phyloP scores from a whole-genome alignment of 768 basidiomycete genomes.

The Boletus tomentosulus region DNA sequence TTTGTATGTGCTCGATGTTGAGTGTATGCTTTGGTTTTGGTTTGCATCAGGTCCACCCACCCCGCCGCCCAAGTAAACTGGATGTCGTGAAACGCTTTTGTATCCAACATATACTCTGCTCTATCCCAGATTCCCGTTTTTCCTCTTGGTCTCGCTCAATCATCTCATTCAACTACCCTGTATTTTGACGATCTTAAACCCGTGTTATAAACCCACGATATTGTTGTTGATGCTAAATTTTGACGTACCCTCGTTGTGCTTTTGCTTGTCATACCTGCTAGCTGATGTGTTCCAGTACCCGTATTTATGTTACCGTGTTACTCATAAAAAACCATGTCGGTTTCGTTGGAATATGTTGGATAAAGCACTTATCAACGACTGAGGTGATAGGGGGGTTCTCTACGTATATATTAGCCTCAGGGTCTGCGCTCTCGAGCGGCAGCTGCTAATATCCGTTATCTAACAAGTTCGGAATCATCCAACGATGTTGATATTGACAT shows the following conservation, averaged over 20 bases:
- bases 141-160: background rate
- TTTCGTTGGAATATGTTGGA: background rate
- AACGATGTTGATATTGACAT: background rate
- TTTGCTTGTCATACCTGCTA: background rate
- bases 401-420: too few relatives aligned
- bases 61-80: slow-evolving; percentile 3
- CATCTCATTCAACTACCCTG: background rate
- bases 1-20: background rate
- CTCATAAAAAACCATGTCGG: background rate
- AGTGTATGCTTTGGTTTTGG: background rate
- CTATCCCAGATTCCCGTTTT: background rate
- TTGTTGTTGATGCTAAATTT: background rate
- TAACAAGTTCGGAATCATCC: too few relatives aligned
- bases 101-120: background rate
- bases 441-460: too few relatives aligned
- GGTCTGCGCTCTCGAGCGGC: too few relatives aligned
- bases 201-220: background rate
- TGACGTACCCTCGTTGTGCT: background rate
- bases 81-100: background rate
- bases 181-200: background rate
- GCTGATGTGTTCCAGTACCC: background rate
- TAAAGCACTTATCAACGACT: background rate
- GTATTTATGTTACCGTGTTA: background rate
- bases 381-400: too few relatives aligned
- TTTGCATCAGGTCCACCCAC: slow-evolving; percentile 31